These are phyloP conservation scores for Pulveroboletus sp. DNA, from an alignment of 768 basidiomycete species.

Conservation along the genomic window DNA sequence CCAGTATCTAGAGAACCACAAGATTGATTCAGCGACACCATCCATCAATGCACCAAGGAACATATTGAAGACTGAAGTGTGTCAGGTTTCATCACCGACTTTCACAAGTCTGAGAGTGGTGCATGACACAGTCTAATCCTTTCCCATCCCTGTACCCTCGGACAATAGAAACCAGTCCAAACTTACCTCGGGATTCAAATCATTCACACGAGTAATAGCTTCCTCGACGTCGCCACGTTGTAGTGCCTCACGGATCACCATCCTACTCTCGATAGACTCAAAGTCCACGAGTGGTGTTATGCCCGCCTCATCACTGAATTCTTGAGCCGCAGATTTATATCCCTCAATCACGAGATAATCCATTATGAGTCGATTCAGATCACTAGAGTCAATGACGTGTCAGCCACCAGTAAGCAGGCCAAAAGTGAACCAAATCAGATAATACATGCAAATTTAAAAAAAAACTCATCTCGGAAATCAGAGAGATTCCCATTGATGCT, in stretches of 20 bases:
- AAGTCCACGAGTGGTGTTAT: conserved; percentile 79
- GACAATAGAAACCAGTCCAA: conserved; percentile 32
- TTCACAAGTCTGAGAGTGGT: conserved; percentile 87
- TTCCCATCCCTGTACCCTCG: conserved; percentile 20
- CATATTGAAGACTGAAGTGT: conserved; percentile 99
- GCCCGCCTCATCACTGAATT: conserved; percentile 88
- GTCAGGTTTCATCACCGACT: conserved; percentile 81
- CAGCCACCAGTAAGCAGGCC: conserved; percentile 13
- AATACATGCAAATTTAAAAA: conserved; percentile 80
- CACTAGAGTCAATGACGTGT: conserved; percentile 49
- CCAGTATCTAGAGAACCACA: conserved; percentile 73
- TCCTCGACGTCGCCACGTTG: conserved; percentile 94
- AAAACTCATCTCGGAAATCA: conserved; percentile 68
- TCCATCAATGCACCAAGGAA: conserved; percentile 1
- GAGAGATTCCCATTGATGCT: conserved; percentile 99
- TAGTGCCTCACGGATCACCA: conserved; percentile 91
- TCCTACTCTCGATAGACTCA: conserved; percentile 89
- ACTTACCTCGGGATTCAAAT: conserved; percentile 94
- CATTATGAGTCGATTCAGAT: conserved; percentile 92
- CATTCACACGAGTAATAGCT: conserved; percentile 93
- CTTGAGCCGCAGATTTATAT: conserved; percentile 93
- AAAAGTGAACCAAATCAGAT: conserved; percentile 58
- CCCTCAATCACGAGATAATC: conserved; percentile 98
- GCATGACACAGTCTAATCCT: conserved; percentile 97
- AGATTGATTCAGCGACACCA: conserved; percentile 12